These are phyloP conservation scores for Paramarasmius palmivorus DNA, from an alignment of 1,284 basidiomycete species.

Conservation along the genomic window DNA sequence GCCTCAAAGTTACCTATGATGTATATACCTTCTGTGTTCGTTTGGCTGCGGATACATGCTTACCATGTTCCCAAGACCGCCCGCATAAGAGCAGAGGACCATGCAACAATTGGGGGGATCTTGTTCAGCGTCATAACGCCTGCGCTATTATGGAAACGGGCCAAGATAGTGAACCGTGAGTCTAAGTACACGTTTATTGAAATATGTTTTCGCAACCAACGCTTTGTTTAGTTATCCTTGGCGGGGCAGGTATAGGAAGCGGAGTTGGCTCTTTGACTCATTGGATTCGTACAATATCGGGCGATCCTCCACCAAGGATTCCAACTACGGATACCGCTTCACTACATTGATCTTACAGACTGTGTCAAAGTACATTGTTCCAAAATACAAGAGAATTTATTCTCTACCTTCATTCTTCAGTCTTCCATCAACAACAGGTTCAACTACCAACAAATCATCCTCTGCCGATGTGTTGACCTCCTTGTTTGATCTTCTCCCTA, in stretches of 20 bases:
- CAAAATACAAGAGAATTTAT: too few species aligned
- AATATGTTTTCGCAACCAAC: neutral
- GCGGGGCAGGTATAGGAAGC: slow-evolving; percentile 1
- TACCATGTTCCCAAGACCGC: slow-evolving; percentile 39
- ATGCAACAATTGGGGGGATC: slow-evolving; percentile 67
- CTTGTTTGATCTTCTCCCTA: slow-evolving; percentile 27
- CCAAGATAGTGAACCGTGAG: slow-evolving; percentile 55
- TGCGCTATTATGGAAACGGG: slow-evolving; percentile 68
- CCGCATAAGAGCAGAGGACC: slow-evolving; percentile 62
- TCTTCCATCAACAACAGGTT: slow-evolving; percentile 73
- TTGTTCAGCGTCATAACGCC: slow-evolving; percentile 62
- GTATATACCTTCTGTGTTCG: slow-evolving; percentile 44
- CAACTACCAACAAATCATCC: slow-evolving; percentile 63
- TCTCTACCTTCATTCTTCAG: slow-evolving; percentile 59
- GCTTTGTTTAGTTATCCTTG: slow-evolving; percentile 5
- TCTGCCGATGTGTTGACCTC: slow-evolving; percentile 30
- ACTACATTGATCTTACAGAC: neutral
- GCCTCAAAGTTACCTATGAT: slow-evolving; percentile 51
- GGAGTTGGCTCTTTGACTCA: neutral
- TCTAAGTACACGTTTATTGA: slow-evolving; percentile 5
- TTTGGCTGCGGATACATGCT: too few species aligned
- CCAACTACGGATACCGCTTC: neutral
- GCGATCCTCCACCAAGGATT: neutral
- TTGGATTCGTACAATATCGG: neutral
- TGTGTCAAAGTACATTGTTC: neutral